These are phyloP conservation scores for Fusarium sp. DNA, from an alignment of 2,329 filamentous ascomycete genomes.

Conservation along the genomic window DNA sequence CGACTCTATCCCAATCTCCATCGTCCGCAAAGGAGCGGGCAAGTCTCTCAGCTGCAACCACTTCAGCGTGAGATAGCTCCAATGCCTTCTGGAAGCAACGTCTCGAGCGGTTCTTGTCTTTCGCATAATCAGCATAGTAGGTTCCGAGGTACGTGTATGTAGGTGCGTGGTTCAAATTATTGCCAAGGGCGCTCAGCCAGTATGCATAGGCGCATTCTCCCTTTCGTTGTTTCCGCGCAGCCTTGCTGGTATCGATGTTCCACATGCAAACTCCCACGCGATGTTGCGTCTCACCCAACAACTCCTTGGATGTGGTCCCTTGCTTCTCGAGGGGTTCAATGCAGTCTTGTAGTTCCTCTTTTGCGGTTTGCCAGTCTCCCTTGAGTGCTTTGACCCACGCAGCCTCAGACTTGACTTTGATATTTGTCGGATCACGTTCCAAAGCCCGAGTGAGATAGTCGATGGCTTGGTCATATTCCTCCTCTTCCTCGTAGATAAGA, in stretches of 20 bases:
- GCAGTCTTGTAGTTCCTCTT: constrained; percentile 79
- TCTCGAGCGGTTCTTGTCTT: constrained; percentile 87
- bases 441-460: constrained; percentile 85
- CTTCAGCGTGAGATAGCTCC: constrained; percentile 89
- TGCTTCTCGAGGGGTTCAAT: constrained; percentile 75
- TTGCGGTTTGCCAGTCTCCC: constrained; percentile 79
- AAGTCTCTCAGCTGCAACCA: constrained; percentile 88
- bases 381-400: constrained; percentile 93
- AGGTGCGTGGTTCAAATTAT: constrained; percentile 88
- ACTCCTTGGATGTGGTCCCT: constrained; percentile 70
- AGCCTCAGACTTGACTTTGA: constrained; percentile 86
- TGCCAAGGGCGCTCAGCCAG: constrained; percentile 88
- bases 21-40: constrained; percentile 89
- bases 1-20: constrained; percentile 96
- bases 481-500: constrained; percentile 92
- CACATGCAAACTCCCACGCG: constrained; percentile 89
- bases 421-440: constrained; percentile 79
- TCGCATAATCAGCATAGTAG: constrained; percentile 92
- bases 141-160: constrained; percentile 92
- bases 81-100: constrained; percentile 97
- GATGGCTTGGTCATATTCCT: constrained; percentile 87
- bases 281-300: constrained; percentile 90
- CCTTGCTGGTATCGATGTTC: constrained; percentile 82
- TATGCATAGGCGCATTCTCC: constrained; percentile 80
- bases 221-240: constrained; percentile 83